These are phyloP conservation scores for Pythium myriotylum DNA, from an alignment of 352 stramenopile genomes.

Conservation along the genomic window DNA sequence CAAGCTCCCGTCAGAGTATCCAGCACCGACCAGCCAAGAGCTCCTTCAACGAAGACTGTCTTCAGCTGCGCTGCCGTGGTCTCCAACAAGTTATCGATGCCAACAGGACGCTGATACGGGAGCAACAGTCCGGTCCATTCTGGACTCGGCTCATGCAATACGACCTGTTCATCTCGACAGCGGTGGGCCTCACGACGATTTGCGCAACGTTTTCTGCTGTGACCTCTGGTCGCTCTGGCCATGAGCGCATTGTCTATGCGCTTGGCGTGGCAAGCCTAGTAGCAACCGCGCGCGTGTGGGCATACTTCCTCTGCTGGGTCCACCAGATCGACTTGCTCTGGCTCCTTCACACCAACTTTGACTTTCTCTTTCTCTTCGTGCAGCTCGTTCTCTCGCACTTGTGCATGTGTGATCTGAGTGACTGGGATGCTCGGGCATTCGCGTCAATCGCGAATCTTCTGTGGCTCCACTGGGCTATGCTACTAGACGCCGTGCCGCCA, in stretches of 20 bases:
- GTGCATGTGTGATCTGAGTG: constrained; percentile 2
- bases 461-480: constrained; percentile 31
- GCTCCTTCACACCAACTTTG: constrained; percentile 5
- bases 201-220: neutral
- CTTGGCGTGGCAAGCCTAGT: neutral
- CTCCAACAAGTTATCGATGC: neutral
- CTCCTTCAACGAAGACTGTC: neutral
- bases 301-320: constrained; percentile 3
- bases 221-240: neutral
- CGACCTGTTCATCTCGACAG: neutral
- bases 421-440: constrained; percentile 7
- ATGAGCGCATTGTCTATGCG: neutral
- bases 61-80: constrained; percentile 3
- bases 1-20: constrained; percentile 1
- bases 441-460: neutral
- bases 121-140: too few relatives aligned
- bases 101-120: neutral
- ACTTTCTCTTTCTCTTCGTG: constrained; percentile 15
- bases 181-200: neutral
- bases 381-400: constrained; percentile 8
- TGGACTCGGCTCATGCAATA: neutral
- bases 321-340: constrained; percentile 14
- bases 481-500: constrained; percentile 16
- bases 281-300: neutral
- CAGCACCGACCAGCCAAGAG: neutral